Evolutionary conservation across 805 yeast genomes (phyloP), one percentile per base, ranked within the genome.

Genomic region (Barnettozyma populi): DNA sequence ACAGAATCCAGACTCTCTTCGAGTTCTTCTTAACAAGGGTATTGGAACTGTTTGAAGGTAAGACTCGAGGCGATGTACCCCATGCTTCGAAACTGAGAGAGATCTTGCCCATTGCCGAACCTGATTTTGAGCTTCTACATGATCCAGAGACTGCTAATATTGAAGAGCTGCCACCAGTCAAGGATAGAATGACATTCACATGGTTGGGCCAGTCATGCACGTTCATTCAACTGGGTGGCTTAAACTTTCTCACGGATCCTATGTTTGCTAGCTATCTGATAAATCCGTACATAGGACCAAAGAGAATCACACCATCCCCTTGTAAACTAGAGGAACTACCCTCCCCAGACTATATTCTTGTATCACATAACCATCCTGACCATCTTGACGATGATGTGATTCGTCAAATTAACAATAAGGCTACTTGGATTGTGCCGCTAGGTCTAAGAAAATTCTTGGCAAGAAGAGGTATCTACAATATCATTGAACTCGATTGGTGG

Each of bases 191-290:
- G 56, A 72, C 85, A 2, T 77, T 84, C 58, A 89, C 97, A 0
- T 92, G 98, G 98, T 65, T 92, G 37, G 98, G 98, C 4, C 98
- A 92, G 63, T 84, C 94, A 48, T 90, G 97, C 64, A 77, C 90
- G 2, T 75, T 79, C 45, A 70, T 90, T 4, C 89, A 86, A 57
- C 64, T 89, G 2, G 75, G 84, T 5, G 83, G 84, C 2, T 66
- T 87, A n/a, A 85, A 82, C 50, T 73, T 92, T 49, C 64, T 92
- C 35, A 86, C 97, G 2, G 98, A 92, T 63, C 98, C 98, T 1
- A 68, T 90, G 29, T 84, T 92, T 57, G 68, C 76, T 16, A 77
- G 84, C 51, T 80, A 76, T 54, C 69, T 92, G 31, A 75, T 92
- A 31, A 73, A 74, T 48, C 72, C 78, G 36, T 64, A 70, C 2